phyloP scores from a whole-genome alignment of 2,329 filamentous ascomycete species.

The Cladophialophora psammophila region DNA sequence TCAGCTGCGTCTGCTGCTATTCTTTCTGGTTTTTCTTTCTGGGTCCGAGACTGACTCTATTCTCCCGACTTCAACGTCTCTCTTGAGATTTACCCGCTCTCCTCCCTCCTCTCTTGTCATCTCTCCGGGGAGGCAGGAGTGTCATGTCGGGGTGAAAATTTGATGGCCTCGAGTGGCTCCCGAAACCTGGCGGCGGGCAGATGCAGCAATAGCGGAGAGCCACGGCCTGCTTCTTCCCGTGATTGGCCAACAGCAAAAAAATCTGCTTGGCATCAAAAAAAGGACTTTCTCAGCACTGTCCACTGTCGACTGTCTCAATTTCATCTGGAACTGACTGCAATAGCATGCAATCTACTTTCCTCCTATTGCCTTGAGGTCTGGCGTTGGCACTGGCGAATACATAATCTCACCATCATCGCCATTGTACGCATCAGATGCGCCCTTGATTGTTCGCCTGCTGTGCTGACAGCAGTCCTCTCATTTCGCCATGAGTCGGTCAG shows the following conservation, averaged over 20 bases:
- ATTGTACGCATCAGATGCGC: slow-evolving; percentile 24
- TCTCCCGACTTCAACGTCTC: no score
- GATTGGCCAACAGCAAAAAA: slow-evolving; percentile 9
- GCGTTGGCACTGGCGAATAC: neutral
- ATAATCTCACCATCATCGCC: neutral
- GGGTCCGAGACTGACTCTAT: no score
- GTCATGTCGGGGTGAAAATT: neutral
- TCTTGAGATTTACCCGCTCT: no score
- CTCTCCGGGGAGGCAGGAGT: neutral
- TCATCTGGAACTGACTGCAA: slow-evolving; percentile 18
- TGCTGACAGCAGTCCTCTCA: slow-evolving; percentile 21
- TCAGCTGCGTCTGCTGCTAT: neutral
- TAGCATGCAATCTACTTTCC: slow-evolving; percentile 9
- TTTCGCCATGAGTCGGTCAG: slow-evolving; percentile 29
- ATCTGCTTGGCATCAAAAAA: slow-evolving; percentile 25
- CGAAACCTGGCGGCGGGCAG: neutral
- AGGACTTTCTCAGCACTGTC: slow-evolving; percentile 14
- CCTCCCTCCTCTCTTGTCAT: no score
- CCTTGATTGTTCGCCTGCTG: slow-evolving; percentile 30
- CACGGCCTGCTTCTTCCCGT: neutral
- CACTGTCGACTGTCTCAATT: slow-evolving; percentile 11
- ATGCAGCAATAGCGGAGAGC: slow-evolving; percentile 2
- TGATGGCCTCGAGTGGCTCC: neutral
- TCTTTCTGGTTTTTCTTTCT: no score
- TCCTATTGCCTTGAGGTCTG: neutral